Conservation (phyloP, 1,284 basidiomycete genomes). For the Puccinia novopanici region DNA sequence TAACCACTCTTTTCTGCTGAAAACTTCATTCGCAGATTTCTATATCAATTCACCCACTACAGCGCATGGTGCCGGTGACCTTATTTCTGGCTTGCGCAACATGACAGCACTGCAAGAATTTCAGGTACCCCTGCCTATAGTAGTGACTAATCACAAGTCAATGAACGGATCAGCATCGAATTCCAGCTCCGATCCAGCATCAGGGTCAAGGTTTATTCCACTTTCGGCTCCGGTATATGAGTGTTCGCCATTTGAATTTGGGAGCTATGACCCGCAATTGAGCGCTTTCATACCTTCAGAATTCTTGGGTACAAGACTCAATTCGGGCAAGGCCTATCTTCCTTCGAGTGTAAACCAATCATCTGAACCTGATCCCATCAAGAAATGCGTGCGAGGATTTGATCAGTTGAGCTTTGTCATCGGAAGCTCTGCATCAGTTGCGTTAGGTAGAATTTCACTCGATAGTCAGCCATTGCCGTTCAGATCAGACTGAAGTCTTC, state of each 20-base stretch:
- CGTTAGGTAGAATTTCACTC: too few relatives aligned
- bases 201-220: conserved; percentile 6
- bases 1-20: not conserved
- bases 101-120: conserved; percentile 17
- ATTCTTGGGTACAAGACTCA: conserved; percentile 54
- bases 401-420: conserved; percentile 40
- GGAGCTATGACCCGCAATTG: conserved; percentile 61
- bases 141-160: conserved; percentile 29
- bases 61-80: conserved; percentile 21
- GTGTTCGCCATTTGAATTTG: conserved; percentile 63
- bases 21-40: conserved; percentile 20
- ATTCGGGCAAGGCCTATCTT: conserved; percentile 56
- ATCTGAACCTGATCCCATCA: not conserved
- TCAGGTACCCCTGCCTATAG: conserved; percentile 24
- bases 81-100: conserved; percentile 31
- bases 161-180: not conserved
- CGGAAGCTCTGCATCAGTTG: conserved; percentile 44
- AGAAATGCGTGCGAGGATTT: conserved; percentile 29
- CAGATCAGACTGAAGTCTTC: too few relatives aligned
- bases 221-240: conserved; percentile 60
- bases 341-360: conserved; percentile 16
- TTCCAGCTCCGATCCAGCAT: not conserved
- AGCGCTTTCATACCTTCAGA: conserved; percentile 57
- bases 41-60: conserved; percentile 13
- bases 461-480: too few relatives aligned